phyloP scores from a whole-genome alignment of 495 filamentous ascomycete genomes.

The Evansstolkia leycettana region DNA sequence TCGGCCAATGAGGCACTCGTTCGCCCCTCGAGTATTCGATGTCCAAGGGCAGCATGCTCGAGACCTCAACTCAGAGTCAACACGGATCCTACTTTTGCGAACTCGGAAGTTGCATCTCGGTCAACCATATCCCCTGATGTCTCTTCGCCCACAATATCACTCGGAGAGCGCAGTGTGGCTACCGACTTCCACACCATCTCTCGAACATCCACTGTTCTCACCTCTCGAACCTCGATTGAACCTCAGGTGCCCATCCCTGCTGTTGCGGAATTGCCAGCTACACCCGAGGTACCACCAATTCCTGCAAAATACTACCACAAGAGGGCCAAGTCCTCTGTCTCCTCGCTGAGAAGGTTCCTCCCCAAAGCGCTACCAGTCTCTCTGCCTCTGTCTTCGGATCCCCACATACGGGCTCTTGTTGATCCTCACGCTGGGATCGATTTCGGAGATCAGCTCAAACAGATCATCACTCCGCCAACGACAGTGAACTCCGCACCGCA shows the following conservation, averaged over 20 bases:
- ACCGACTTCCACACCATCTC: conserved; percentile 18
- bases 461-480: conserved; percentile 2
- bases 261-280: conserved; percentile 12
- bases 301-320: conserved; percentile 16
- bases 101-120: conserved; percentile 18
- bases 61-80: conserved; percentile 22
- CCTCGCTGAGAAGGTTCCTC: conserved; percentile 24
- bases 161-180: conserved; percentile 11
- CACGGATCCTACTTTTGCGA: conserved; percentile 15
- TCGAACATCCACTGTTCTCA: conserved; percentile 21
- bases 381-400: conserved; percentile 25
- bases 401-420: conserved; percentile 29
- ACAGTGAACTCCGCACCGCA: conserved; percentile 1
- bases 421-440: conserved; percentile 18
- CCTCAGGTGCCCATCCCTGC: conserved; percentile 5
- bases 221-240: conserved; percentile 10
- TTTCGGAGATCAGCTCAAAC: conserved; percentile 20
- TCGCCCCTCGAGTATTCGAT: conserved; percentile 21
- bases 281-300: conserved; percentile 10
- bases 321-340: conserved; percentile 26
- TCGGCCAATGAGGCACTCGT: conserved; percentile 19
- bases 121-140: conserved; percentile 18
- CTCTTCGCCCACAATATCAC: conserved; percentile 12
- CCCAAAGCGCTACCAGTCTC: conserved; percentile 23
- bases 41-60: conserved; percentile 21